These are phyloP conservation scores for Fraxinus sp. DNA, from an alignment of 305 asterid genomes.

Conservation along the genomic window DNA sequence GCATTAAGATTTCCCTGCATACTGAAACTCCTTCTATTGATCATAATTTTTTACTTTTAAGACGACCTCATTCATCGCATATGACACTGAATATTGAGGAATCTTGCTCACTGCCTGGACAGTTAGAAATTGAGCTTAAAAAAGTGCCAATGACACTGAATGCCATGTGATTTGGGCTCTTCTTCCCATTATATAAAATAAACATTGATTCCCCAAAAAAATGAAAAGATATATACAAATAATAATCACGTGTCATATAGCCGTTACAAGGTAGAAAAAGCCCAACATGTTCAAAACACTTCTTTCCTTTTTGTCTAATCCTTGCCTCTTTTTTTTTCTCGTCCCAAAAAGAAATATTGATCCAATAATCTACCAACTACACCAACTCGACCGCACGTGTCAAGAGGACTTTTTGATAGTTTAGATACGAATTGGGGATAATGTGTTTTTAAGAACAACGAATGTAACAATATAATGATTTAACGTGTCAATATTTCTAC, in stretches of 20 bases:
- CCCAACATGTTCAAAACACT: not conserved
- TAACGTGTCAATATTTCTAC: not conserved
- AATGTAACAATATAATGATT: not conserved
- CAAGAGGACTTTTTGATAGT: not conserved
- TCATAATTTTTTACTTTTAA: not conserved
- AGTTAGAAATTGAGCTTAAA: not conserved
- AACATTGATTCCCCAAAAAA: not conserved
- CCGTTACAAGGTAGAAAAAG: not conserved
- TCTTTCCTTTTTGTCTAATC: not conserved
- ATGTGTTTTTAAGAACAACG: not conserved
- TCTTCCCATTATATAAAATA: not conserved
- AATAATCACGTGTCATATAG: not conserved
- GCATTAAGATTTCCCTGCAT: no score
- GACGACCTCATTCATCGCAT: not conserved
- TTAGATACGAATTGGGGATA: not conserved
- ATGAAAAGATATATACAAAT: not conserved
- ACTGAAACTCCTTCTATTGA: not conserved
- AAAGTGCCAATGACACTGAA: not conserved
- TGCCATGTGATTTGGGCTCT: not conserved
- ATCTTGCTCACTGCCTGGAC: not conserved
- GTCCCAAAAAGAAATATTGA: not conserved
- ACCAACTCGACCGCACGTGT: not conserved
- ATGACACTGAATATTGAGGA: not conserved
- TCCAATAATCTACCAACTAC: not conserved
- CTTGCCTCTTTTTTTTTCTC: not conserved